Evolutionary conservation across 1,139 yeast species (phyloP).

Genomic region (Magnusiomyces paraingens): DNA sequence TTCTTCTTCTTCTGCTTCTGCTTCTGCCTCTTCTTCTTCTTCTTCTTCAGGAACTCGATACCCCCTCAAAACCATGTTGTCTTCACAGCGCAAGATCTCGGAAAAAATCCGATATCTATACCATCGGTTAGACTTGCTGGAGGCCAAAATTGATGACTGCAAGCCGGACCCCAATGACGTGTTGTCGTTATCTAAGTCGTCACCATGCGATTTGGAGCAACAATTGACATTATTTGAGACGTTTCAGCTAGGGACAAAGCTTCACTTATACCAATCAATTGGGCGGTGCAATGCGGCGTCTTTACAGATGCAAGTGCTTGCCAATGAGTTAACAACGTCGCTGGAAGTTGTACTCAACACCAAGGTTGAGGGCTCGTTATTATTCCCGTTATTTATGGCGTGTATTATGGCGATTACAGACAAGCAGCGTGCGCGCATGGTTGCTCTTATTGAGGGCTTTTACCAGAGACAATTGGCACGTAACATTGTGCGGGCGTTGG

Average conservation of each 20-base stretch:
- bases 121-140: conserved; percentile 41
- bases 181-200: conserved; percentile 38
- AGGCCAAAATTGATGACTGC: conserved; percentile 44
- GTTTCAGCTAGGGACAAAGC: conserved; percentile 61
- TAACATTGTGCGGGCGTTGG: conserved; percentile 55
- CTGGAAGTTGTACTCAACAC: conserved; percentile 60
- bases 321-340: conserved; percentile 49
- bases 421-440: conserved; percentile 43
- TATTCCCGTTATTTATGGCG: conserved; percentile 71
- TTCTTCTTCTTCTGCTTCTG: not conserved
- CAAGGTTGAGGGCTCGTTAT: conserved; percentile 62
- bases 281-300: conserved; percentile 55
- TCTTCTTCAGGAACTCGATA: not conserved
- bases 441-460: conserved; percentile 47
- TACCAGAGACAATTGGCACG: conserved; percentile 60
- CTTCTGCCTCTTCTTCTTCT: not conserved
- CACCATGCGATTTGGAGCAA: conserved; percentile 45
- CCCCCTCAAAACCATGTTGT: not conserved
- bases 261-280: conserved; percentile 62
- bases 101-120: conserved; percentile 4
- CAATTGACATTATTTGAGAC: conserved; percentile 69
- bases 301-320: conserved; percentile 56
- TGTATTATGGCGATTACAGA: conserved; percentile 59
- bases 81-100: conserved; percentile 1
- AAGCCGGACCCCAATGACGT: conserved; percentile 52